phyloP scores from a whole-genome alignment of 441 rosid genomes.

The Biscutella auriculata region DNA sequence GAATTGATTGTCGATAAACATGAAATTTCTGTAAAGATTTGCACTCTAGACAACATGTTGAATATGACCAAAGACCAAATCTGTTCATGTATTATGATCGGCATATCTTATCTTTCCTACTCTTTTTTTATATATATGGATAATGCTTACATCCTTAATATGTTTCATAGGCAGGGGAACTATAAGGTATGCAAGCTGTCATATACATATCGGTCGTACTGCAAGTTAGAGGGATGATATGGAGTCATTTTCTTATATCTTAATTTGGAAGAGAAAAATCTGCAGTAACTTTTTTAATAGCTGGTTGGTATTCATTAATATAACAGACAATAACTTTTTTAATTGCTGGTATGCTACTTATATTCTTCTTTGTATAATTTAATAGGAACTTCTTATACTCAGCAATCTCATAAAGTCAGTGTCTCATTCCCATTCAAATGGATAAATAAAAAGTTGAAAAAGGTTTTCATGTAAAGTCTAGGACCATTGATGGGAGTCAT shows the following conservation, averaged over 20 bases:
- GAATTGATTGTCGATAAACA: too few relatives aligned
- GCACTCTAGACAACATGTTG: constrained; percentile 79
- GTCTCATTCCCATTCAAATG: constrained; percentile 77
- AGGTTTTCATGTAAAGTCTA: constrained; percentile 75
- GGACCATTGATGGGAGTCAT: constrained; percentile 70
- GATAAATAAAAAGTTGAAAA: constrained; percentile 84
- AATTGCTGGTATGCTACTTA: background rate
- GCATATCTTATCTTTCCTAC: background rate
- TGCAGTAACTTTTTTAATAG: too few relatives aligned
- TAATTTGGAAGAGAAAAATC: too few relatives aligned
- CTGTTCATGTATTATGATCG: constrained; percentile 57
- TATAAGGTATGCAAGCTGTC: constrained; percentile 81
- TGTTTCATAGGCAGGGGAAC: constrained; percentile 57
- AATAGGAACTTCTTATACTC: constrained; percentile 65
- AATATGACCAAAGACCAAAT: constrained; percentile 91
- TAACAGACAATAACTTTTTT: too few relatives aligned
- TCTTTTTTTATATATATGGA: background rate
- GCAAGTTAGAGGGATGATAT: constrained; percentile 91
- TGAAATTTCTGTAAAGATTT: too few relatives aligned
- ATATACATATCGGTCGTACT: constrained; percentile 84
- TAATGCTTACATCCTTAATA: constrained; percentile 6
- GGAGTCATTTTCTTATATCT: constrained; percentile 78
- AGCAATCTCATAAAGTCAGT: constrained; percentile 79
- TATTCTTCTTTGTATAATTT: constrained; percentile 9
- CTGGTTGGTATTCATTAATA: constrained; percentile 42